Evolutionary conservation across 495 filamentous ascomycete genomes (phyloP).

Genomic region (Trichoderma parareesei): DNA sequence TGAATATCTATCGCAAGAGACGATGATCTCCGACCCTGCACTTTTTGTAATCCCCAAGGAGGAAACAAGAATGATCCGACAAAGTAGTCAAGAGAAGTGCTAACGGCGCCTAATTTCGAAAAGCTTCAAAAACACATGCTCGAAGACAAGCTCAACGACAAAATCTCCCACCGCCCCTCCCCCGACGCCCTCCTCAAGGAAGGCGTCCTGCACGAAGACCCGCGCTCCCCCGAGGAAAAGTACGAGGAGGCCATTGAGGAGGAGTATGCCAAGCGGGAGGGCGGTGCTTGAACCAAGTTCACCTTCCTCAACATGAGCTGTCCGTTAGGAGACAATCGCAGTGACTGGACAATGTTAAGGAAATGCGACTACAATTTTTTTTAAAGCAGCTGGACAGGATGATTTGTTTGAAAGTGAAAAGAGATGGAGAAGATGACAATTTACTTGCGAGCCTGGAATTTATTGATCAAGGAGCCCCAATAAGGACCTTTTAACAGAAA

Average conservation of each 20-base stretch:
- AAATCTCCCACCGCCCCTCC: conserved; percentile 64
- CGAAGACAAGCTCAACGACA: conserved; percentile 73
- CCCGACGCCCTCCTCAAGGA: conserved; percentile 68
- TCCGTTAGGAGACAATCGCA: neutral
- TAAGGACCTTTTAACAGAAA: neutral
- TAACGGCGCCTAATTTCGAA: neutral
- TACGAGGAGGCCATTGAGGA: conserved; percentile 43
- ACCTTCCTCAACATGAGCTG: neutral
- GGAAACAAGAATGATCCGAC: no score
- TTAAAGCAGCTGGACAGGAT: no score
- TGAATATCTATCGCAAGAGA: no score
- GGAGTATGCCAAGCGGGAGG: conserved; percentile 43
- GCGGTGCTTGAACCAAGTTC: conserved; percentile 30
- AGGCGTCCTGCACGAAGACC: conserved; percentile 64
- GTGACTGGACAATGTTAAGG: no score
- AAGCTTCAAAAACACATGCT: conserved; percentile 76
- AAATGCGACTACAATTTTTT: no score
- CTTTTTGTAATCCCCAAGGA: no score
- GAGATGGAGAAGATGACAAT: no score
- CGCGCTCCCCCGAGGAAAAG: conserved; percentile 41
- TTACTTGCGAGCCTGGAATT: no score
- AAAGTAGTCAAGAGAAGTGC: neutral
- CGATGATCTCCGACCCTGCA: neutral
- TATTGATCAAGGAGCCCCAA: neutral
- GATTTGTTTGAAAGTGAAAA: no score